Percentiles rank a stretch among this genome's conserved stretches.
Conservation (phyloP, 768 basidiomycete genomes). For the Suillus occidentalis region DNA sequence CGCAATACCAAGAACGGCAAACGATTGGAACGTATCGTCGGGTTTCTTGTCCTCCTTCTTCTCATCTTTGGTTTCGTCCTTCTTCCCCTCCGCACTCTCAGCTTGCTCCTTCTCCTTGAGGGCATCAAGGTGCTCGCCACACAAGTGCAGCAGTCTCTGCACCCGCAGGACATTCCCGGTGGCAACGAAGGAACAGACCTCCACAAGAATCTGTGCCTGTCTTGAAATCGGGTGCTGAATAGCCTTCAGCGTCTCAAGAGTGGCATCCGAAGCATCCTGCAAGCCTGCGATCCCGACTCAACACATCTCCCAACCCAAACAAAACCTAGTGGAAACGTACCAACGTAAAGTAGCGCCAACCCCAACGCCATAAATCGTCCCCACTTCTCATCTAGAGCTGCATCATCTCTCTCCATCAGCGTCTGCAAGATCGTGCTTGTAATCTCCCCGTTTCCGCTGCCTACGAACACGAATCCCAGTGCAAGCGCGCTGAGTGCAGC, state of each 20-base stretch:
- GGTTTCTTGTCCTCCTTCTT: conserved; percentile 52
- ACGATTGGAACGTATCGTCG: conserved; percentile 79
- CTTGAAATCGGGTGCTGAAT: conserved; percentile 92
- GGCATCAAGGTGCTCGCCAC: conserved; percentile 82
- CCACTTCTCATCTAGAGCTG: conserved; percentile 90
- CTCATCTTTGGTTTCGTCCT: conserved; percentile 43
- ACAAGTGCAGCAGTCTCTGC: conserved; percentile 89
- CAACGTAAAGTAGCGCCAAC: conserved; percentile 86
- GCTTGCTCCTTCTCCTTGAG: conserved; percentile 39
- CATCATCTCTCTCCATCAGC: conserved; percentile 80
- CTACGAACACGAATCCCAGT: conserved; percentile 93
- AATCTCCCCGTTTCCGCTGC: conserved; percentile 92
- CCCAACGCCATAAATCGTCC: conserved; percentile 87
- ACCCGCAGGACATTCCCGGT: conserved; percentile 94
- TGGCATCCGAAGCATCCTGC: conserved; percentile 92
- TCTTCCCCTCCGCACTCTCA: conserved; percentile 25
- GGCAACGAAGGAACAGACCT: conserved; percentile 92
- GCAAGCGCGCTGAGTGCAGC: conserved; percentile 83
- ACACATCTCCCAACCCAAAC: not conserved
- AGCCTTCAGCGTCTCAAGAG: conserved; percentile 88
- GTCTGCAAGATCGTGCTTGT: conserved; percentile 87
- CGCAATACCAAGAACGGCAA: conserved; percentile 92
- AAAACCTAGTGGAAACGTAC: conserved; percentile 41
- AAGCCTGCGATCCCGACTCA: conserved; percentile 54
- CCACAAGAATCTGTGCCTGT: conserved; percentile 88